Evolutionary conservation across 441 rosid genomes (phyloP).

Genomic region (Raphanus hybrid): DNA sequence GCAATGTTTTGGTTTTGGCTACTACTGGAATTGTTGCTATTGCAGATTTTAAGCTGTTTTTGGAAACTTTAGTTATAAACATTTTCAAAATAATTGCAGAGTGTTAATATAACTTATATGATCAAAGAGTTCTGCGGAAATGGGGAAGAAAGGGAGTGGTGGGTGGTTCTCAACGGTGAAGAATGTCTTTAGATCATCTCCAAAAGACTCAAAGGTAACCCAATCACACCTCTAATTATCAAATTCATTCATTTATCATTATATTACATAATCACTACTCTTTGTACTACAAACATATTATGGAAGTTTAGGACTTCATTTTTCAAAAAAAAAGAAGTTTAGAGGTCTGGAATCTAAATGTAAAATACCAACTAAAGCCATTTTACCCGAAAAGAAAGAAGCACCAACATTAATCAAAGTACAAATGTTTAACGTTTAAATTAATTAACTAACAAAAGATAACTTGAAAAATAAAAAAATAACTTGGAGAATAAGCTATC

Average conservation of each 20-base stretch:
- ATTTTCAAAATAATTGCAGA: not conserved
- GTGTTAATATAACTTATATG: not conserved
- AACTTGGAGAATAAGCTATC: conserved; percentile 8
- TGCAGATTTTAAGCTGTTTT: not conserved
- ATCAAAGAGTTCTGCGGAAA: conserved; percentile 44
- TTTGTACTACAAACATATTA: conserved; percentile 3
- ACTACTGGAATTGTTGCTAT: not conserved
- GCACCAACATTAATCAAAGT: not conserved
- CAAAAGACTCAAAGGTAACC: conserved; percentile 67
- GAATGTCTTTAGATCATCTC: conserved; percentile 84
- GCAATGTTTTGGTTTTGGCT: conserved; percentile 19
- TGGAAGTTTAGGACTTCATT: not conserved
- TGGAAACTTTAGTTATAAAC: not conserved
- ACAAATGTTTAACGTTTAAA: conserved; percentile 1
- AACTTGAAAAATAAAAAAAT: conserved; percentile 16
- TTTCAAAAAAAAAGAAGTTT: too few species aligned
- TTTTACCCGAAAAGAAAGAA: not conserved
- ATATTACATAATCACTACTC: not conserved
- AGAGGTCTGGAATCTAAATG: conserved; percentile 3
- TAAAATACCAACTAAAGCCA: not conserved
- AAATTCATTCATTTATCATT: not conserved
- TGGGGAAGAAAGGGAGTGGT: conserved; percentile 91
- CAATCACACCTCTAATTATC: not conserved
- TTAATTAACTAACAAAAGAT: conserved; percentile 19
- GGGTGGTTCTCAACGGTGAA: conserved; percentile 90